These are phyloP conservation scores for Elongisporangium prolatum DNA, from an alignment of 352 stramenopile species.

Conservation along the genomic window DNA sequence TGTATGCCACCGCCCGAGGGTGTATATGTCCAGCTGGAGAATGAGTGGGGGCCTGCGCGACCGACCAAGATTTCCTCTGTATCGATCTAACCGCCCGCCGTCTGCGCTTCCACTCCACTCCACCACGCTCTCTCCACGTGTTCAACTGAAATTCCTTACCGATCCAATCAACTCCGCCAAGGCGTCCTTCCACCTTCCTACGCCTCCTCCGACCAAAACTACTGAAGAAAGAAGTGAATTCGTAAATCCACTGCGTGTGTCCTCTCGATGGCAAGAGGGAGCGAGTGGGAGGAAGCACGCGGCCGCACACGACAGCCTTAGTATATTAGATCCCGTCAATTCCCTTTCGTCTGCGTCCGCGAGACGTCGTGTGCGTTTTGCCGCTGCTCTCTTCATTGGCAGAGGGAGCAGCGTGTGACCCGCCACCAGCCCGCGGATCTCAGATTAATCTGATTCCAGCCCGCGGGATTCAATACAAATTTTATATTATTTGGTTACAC, in stretches of 20 bases:
- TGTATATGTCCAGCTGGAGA: slow-evolving; percentile 76
- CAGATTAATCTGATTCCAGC: neutral
- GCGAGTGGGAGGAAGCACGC: slow-evolving; percentile 1
- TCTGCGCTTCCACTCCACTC: neutral
- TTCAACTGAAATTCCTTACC: neutral
- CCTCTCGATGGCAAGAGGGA: slow-evolving; percentile 20
- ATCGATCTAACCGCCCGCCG: slow-evolving; percentile 55
- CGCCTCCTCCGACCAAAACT: slow-evolving; percentile 10
- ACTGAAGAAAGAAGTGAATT: slow-evolving; percentile 3
- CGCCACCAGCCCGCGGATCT: neutral
- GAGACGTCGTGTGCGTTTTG: neutral
- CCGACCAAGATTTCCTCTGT: slow-evolving; percentile 84
- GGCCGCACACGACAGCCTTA: neutral
- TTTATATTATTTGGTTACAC: neutral
- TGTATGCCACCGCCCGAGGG: slow-evolving; percentile 75
- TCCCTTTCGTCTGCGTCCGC: neutral
- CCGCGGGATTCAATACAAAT: neutral
- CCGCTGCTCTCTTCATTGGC: neutral
- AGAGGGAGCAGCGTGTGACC: neutral
- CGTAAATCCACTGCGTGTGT: slow-evolving; percentile 9
- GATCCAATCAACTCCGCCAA: slow-evolving; percentile 1
- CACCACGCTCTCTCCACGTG: neutral
- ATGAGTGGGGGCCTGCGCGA: slow-evolving; percentile 77
- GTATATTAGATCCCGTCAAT: neutral
- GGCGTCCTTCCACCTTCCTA: slow-evolving; percentile 2